Conservation (phyloP, 345 rosid species). For the Boechera stricta region DNA sequence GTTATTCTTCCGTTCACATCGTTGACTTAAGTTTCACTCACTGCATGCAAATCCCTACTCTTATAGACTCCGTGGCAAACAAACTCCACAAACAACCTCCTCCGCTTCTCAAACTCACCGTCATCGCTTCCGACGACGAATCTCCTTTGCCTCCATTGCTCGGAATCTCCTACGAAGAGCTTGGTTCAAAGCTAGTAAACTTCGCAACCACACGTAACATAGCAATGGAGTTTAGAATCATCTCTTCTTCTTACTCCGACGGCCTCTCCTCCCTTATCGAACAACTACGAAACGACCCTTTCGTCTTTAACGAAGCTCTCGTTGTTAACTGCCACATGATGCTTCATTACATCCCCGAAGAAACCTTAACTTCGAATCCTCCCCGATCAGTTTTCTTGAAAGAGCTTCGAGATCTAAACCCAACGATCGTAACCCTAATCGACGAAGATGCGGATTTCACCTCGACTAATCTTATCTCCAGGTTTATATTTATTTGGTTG, state of each 20-base stretch:
- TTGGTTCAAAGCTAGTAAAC: conserved; percentile 68
- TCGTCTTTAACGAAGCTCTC: conserved; percentile 65
- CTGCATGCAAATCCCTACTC: conserved; percentile 98
- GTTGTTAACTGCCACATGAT: conserved; percentile 88
- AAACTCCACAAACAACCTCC: conserved; percentile 53
- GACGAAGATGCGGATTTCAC: conserved; percentile 92
- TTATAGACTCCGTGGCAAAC: conserved; percentile 71
- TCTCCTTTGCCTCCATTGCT: conserved; percentile 66
- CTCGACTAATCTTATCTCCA: conserved; percentile 58
- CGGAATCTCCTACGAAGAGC: conserved; percentile 66
- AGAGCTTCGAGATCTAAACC: conserved; percentile 65
- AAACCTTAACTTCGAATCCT: conserved; percentile 46
- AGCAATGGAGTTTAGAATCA: conserved; percentile 60
- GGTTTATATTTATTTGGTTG: conserved; percentile 17
- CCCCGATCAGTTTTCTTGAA: conserved; percentile 60
- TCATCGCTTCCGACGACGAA: conserved; percentile 47
- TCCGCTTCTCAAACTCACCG: conserved; percentile 75
- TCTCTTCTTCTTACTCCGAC: conserved; percentile 62
- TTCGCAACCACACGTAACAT: conserved; percentile 80
- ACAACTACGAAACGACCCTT: conserved; percentile 62
- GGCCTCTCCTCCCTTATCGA: conserved; percentile 75
- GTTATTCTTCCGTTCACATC: conserved; percentile 71
- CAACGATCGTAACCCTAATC: conserved; percentile 66
- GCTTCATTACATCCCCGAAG: conserved; percentile 83
- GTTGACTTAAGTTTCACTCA: conserved; percentile 85